A percentile compares a stretch with the other conserved stretches of the same genome.
Conservation (phyloP, 768 basidiomycete species). For the Gloeopeniophorella convolvens region DNA sequence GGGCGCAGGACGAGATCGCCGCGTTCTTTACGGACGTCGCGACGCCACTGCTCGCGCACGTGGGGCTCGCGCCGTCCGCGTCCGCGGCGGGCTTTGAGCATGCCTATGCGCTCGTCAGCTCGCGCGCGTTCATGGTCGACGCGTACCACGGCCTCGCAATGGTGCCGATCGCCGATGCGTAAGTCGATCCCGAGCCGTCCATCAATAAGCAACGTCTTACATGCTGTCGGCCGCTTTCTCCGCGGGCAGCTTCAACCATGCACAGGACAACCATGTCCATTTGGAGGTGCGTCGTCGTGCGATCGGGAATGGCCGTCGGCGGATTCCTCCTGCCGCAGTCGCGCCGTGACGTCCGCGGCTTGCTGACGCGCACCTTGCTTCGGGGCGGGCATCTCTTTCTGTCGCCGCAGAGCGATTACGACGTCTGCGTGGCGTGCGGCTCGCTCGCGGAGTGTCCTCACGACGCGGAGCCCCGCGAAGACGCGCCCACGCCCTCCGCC, state of each 20-base stretch:
- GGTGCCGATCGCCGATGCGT: constrained; percentile 84
- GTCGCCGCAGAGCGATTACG: constrained; percentile 54
- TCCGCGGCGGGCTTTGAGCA: constrained; percentile 40
- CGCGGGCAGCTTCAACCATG: constrained; percentile 61
- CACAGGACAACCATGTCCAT: constrained; percentile 61
- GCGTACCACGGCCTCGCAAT: constrained; percentile 74
- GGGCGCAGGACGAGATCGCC: constrained; percentile 10
- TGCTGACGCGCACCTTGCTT: constrained; percentile 10
- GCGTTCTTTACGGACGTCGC: constrained; percentile 12
- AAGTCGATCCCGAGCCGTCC: constrained; percentile 27
- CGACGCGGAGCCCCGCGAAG: constrained; percentile 33
- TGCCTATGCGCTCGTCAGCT: constrained; percentile 65
- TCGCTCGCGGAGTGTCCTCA: constrained; percentile 63
- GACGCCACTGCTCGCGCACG: constrained; percentile 23
- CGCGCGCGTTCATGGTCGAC: constrained; percentile 80
- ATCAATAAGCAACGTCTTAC: background rate
- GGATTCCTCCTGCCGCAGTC: too few relatives aligned
- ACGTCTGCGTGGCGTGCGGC: constrained; percentile 70
- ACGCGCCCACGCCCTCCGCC: too few relatives aligned
- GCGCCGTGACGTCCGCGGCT: too few relatives aligned
- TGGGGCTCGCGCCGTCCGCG: constrained; percentile 18
- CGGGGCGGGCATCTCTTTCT: background rate
- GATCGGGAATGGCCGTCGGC: constrained; percentile 8
- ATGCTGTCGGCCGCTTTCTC: constrained; percentile 9
- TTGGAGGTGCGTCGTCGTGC: constrained; percentile 48